Evolutionary conservation across 495 filamentous ascomycete species (phyloP).

Genomic region (Xylaria telfairii): DNA sequence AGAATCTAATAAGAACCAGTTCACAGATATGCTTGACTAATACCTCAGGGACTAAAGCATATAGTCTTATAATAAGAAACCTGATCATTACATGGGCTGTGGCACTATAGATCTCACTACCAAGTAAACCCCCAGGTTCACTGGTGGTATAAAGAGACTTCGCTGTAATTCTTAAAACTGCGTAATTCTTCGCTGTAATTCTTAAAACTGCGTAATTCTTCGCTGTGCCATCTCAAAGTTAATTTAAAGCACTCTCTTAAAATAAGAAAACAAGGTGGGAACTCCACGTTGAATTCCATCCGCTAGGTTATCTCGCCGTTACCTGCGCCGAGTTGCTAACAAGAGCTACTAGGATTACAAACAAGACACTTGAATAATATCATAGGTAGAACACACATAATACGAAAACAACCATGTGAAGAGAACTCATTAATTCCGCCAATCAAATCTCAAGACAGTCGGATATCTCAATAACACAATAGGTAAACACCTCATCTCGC

Average conservation of each 20-base stretch:
- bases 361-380: background rate
- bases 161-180: background rate
- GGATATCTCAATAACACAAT: constrained; percentile 13
- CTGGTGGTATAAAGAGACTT: background rate
- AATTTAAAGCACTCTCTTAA: background rate
- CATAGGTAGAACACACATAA: background rate
- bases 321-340: background rate
- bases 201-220: background rate
- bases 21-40: background rate
- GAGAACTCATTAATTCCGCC: background rate
- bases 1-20: background rate
- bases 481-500: background rate
- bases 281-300: background rate
- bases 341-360: background rate
- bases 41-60: too few relatives aligned
- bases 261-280: background rate
- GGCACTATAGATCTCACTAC: background rate
- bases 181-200: background rate
- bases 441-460: background rate
- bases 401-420: background rate
- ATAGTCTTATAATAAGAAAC: too few relatives aligned
- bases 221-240: background rate
- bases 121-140: too few relatives aligned
- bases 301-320: background rate
- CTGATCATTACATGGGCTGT: too few relatives aligned